phyloP scores from a whole-genome alignment of 331 rosid genomes.

The Spiraea crenata region DNA sequence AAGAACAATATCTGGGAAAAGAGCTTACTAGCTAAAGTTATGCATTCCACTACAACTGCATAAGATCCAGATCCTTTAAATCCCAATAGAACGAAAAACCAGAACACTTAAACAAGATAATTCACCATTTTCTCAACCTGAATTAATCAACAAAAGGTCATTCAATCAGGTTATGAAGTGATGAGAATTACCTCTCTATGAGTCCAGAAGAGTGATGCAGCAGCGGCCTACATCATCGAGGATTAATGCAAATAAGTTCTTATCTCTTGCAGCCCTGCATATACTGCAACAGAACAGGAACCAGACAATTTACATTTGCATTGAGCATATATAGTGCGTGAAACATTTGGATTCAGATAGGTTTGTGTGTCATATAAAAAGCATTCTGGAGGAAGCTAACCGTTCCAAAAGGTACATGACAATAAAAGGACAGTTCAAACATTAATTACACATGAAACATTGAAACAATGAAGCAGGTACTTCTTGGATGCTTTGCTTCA shows the following conservation, averaged over 20 bases:
- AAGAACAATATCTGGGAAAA: not conserved
- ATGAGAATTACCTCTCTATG: constrained; percentile 8
- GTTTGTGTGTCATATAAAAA: not conserved
- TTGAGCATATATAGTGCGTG: not conserved
- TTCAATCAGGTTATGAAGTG: not conserved
- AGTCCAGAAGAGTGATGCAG: not conserved
- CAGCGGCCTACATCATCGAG: no score
- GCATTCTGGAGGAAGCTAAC: constrained; percentile 10
- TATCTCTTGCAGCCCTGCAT: constrained; percentile 2
- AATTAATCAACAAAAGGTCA: not conserved
- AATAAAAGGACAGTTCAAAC: constrained; percentile 27
- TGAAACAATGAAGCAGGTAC: no score
- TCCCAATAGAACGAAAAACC: not conserved
- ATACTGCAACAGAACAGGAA: not conserved
- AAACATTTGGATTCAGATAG: not conserved
- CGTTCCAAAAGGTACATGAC: constrained; percentile 11
- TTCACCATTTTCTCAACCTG: not conserved
- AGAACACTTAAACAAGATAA: not conserved
- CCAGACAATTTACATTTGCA: not conserved
- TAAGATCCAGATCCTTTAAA: not conserved
- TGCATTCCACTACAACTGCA: not conserved
- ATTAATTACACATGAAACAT: constrained; percentile 22
- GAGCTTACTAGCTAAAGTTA: not conserved
- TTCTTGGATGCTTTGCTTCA: constrained; percentile 13
- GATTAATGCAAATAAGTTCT: constrained; percentile 10